Conservation (phyloP, 176 grass and related monocot species). For the Eragrostis curvula region DNA sequence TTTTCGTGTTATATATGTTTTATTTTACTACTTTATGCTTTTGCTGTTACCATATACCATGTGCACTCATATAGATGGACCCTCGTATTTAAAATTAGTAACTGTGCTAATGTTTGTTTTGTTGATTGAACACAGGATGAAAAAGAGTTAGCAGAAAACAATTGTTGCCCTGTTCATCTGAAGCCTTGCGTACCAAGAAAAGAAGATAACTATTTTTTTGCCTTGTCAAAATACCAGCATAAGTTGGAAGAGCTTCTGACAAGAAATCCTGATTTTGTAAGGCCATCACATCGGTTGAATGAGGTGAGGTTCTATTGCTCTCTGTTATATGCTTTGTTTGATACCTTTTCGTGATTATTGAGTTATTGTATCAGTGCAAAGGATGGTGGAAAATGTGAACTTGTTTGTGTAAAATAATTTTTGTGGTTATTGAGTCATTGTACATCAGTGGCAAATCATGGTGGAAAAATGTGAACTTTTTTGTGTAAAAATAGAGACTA, state of each 20-base stretch:
- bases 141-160: conserved; percentile 87
- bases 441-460: conserved; percentile 1
- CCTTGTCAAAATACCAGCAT: conserved; percentile 92
- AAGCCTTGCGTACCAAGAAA: conserved; percentile 86
- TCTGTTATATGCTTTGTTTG: conserved; percentile 5
- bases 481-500: conserved; percentile 1
- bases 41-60: background rate
- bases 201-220: conserved; percentile 99
- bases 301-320: conserved; percentile 67
- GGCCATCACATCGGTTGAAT: conserved; percentile 85
- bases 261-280: conserved; percentile 94
- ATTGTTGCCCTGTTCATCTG: conserved; percentile 81
- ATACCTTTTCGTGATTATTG: conserved; percentile 17
- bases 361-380: conserved; percentile 22
- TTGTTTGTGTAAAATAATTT: conserved; percentile 12
- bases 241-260: conserved; percentile 80
- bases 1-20: background rate
- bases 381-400: background rate
- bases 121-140: conserved; percentile 71
- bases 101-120: conserved; percentile 25
- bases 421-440: conserved; percentile 23
- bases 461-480: conserved; percentile 22
- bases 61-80: background rate
- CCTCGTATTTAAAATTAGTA: background rate
- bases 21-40: conserved; percentile 16